Evolutionary conservation across 768 basidiomycete genomes (phyloP), one percentile per base, ranked within the genome.

Genomic region (Aureoboletus auriporus): DNA sequence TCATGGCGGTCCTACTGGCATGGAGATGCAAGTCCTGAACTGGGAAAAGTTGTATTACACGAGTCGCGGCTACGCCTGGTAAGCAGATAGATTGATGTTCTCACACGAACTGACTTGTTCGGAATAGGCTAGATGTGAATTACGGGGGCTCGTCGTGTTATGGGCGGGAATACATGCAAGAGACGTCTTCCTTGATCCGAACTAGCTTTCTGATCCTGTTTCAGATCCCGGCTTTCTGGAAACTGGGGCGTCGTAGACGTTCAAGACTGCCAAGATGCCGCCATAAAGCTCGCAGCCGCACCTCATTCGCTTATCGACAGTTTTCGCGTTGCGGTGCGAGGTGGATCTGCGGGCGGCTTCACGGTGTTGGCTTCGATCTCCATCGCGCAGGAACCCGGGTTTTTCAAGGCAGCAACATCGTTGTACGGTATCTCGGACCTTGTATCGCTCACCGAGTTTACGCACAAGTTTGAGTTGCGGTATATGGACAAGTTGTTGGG

Each of bases 191-290:
- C 16, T 1, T 28, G 10, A 20, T n/a, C 14, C 0, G 45, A 2
- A 44, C n/a, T 1, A 1, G n/a, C 6, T 39, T 40, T 50, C 36
- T 37, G 4, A 58, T 28, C 11, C n/a, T 14, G 23, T 28, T 39
- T 70, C 70, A 65, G 64, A 43, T 49, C 74, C 75, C 45, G 83
- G 13, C 78, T 92, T 4, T 70, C 71, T 34, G 75, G 72, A 6
- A 68, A 78, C 11, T 93, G 90, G 90, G 90, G 89, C 4, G 55
- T 89, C 12, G 76, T 83, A 8, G 90, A 93, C 55, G 75, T 85
- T 1, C 67, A 75, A 16, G 90, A 93, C 59, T 79, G 78, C 49
- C 78, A 54, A 33, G 64, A 67, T n/a, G 79, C 85, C 3, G 77
- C 80, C 0, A 67, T 64, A 56, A 64, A 71, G 30, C 73, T 89